Conservation (phyloP, 1,284 basidiomycete genomes). For the Ustilago vetiveriae region DNA sequence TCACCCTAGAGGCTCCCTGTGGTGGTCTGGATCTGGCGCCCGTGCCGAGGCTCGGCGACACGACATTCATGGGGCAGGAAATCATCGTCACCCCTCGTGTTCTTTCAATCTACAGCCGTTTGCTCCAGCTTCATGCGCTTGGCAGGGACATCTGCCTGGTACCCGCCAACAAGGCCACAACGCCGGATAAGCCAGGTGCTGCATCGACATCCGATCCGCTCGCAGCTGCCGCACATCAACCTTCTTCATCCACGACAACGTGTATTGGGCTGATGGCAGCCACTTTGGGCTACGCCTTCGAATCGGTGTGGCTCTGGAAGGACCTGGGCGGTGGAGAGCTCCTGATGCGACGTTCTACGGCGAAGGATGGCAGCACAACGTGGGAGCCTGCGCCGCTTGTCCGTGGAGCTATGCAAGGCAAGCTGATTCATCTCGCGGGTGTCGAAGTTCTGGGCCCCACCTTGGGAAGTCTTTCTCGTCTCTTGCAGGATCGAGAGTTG, state of each 20-base stretch:
- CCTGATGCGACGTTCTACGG: slow-evolving; percentile 62
- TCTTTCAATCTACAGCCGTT: slow-evolving; percentile 58
- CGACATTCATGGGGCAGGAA: slow-evolving; percentile 21
- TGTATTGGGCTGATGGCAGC: slow-evolving; percentile 65
- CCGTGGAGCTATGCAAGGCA: slow-evolving; percentile 64
- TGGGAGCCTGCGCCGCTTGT: slow-evolving; percentile 65
- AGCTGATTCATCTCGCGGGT: slow-evolving; percentile 67
- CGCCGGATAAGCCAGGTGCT: slow-evolving; percentile 25
- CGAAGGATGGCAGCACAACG: slow-evolving; percentile 60
- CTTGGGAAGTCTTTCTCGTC: slow-evolving; percentile 57
- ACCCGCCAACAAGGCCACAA: slow-evolving; percentile 42
- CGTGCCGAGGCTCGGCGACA: slow-evolving; percentile 46
- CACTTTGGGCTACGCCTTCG: slow-evolving; percentile 66
- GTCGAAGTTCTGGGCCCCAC: slow-evolving; percentile 68
- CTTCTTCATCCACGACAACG: slow-evolving; percentile 67
- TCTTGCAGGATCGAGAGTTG: slow-evolving; percentile 63
- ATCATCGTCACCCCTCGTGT: slow-evolving; percentile 65
- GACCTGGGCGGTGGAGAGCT: slow-evolving; percentile 67
- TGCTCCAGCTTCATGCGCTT: slow-evolving; percentile 67
- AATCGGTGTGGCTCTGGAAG: slow-evolving; percentile 67
- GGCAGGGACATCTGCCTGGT: slow-evolving; percentile 64
- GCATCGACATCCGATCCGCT: slow-evolving; percentile 32
- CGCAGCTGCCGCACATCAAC: slow-evolving; percentile 44
- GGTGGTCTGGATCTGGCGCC: slow-evolving; percentile 53
- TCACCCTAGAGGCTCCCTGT: slow-evolving; percentile 51